A percentile compares a stretch with the other conserved stretches of the same genome.
phyloP scores from a whole-genome alignment of 305 asterid species.

The Fraxinus greggii region DNA sequence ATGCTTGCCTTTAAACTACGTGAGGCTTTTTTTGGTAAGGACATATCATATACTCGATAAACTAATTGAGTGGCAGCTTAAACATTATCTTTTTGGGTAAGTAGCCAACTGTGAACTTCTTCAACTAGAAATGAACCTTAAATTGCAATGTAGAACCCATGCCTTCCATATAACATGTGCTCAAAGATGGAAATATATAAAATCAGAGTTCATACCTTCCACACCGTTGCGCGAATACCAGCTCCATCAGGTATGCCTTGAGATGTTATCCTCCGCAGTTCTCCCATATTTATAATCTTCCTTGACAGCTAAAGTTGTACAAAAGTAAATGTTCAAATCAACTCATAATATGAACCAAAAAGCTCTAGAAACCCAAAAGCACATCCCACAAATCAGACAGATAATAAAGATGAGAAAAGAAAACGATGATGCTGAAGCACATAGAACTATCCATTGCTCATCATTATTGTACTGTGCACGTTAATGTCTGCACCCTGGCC shows the following conservation, averaged over 20 bases:
- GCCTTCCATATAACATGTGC: slow-evolving; percentile 11
- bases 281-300: slow-evolving; percentile 78
- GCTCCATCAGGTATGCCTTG: slow-evolving; percentile 90
- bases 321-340: slow-evolving; percentile 1
- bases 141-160: neutral
- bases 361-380: neutral
- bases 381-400: neutral
- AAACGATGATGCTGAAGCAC: neutral
- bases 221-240: slow-evolving; percentile 82
- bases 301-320: slow-evolving; percentile 56
- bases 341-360: neutral
- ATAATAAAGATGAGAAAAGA: neutral
- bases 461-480: neutral
- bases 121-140: neutral
- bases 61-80: slow-evolving; percentile 5
- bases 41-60: neutral
- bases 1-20: neutral
- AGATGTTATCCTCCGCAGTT: slow-evolving; percentile 73
- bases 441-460: neutral
- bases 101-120: neutral
- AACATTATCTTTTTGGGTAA: neutral
- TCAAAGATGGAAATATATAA: slow-evolving; percentile 2
- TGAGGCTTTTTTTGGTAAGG: slow-evolving; percentile 2
- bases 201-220: slow-evolving; percentile 65
- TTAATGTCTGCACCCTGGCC: neutral